Base-by-base conservation (phyloP, 192 early-diverging fungal species). In the Thoreauomyces humboldtii region DNA sequence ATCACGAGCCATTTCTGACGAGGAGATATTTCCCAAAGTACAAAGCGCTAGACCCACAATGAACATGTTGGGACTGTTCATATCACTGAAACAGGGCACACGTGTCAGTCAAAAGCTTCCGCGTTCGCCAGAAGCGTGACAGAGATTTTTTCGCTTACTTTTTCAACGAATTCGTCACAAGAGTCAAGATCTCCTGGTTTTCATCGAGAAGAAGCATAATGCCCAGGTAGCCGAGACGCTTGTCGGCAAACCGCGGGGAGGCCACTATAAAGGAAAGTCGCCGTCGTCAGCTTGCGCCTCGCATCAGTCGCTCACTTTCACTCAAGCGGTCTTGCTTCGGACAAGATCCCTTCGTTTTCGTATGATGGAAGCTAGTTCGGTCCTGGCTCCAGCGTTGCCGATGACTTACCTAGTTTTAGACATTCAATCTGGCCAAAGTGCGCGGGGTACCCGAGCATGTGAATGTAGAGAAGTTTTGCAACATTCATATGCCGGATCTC, bases 391-490 rank as follows among this genome's bases (percentile, higher is more conserved):
- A 41, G 11, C 38, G 9, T 17, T 28, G 19, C 19, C 33, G 15
- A 19, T 24, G 7, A 42, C 74, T 2, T 65, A 86, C 84, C 84
- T 42, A 99, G 77, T 76, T 99, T 99, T 33, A 99, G 77, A 71
- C 97, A 99, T 73, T 99, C 97, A 42, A 99, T 95, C 79, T 99
- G 97, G 22, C 97, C 97, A 77, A 98, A 99, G 72, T 98, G 97
- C 27, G 95, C 97, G 31, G 95, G 94, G 65, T 96, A 97, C 19
- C 97, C 94, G 19, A 99, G 85, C 91, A 99, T 91, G 69, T 96
- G 92, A 59, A 99, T 96, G 67, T 99, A 99, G 12, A 99, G 81
- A 66, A 99, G 79, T 75, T 99, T 99, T 28, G 92, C 91, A 36
- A 99, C 89, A 77, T 98, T 99, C 60, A 89, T 81, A 72, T 94